A percentile compares a stretch with the other conserved stretches of the same genome.
Evolutionary conservation across 1,284 basidiomycete species (phyloP).

Genomic region (Boletellus deceptivus): DNA sequence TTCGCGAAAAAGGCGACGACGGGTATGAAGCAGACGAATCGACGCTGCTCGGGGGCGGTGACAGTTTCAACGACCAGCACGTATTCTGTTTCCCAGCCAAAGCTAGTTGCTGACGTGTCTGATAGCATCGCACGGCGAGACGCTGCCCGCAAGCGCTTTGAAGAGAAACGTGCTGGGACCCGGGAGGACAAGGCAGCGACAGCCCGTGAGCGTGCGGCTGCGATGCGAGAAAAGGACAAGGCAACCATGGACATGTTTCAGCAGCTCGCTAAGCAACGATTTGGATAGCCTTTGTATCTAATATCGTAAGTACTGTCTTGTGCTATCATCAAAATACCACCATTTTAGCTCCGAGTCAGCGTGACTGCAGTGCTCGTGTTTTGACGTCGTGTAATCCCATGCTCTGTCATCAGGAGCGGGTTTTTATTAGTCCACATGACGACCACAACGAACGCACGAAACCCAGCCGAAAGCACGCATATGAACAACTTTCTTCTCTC

Average conservation of each 20-base stretch:
- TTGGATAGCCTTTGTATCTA: slow-evolving; percentile 45
- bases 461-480: no score
- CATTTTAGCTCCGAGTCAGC: no score
- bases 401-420: no score
- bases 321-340: neutral
- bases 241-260: slow-evolving; percentile 85
- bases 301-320: slow-evolving; percentile 6
- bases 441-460: no score
- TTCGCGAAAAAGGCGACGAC: slow-evolving; percentile 70
- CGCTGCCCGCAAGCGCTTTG: slow-evolving; percentile 54
- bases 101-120: slow-evolving; percentile 10
- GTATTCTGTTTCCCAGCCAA: slow-evolving; percentile 27
- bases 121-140: slow-evolving; percentile 66
- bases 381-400: no score
- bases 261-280: slow-evolving; percentile 71
- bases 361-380: no score
- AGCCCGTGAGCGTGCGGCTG: slow-evolving; percentile 52
- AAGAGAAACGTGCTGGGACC: slow-evolving; percentile 43
- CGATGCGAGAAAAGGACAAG: slow-evolving; percentile 68
- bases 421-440: no score
- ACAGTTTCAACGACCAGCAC: slow-evolving; percentile 70
- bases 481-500: no score
- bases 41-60: slow-evolving; percentile 69
- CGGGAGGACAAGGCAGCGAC: slow-evolving; percentile 48
- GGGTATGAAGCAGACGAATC: slow-evolving; percentile 67